Base-by-base conservation (phyloP, 163 green algal species). In the Scenedesmus sp. region DNA sequence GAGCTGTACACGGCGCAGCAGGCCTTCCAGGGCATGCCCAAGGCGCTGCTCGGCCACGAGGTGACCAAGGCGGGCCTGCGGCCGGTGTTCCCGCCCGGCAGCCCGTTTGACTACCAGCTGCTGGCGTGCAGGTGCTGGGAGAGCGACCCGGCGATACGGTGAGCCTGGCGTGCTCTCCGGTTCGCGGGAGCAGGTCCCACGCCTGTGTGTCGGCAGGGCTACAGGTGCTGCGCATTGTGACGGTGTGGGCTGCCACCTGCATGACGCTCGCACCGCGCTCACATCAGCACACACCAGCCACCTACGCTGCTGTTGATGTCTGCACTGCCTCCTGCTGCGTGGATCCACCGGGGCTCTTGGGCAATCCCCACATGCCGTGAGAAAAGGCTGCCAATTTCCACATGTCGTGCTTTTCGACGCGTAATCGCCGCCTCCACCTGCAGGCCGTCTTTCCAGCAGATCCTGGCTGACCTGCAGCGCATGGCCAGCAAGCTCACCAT, bases 101-200 rank as follows among this genome's bases (percentile, higher is more conserved):
- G 81, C 5, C 91, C 92, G 16, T 94, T 95, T 56, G 90, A 94
- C 35, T 94, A 90, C 88, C 86, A 93, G 88, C 82, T 94, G 86
- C 89, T 95, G 68, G 93, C 91, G 9, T 94, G 89, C 85, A 90
- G 91, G 82, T 95, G 93, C 93, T 95, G 93, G 93, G 93, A 94
- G 89, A 93, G 83, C 68, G 93, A 95, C 82, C 65, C 88, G 0
- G 83, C 81, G 10, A 92, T 92, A 72, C 72, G 87, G 87, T 91
- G 76, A 46, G 85, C 30, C 20, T 61, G 13, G 15, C 22, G 22
- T 12, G 16, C 70, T 20, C 61, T n/a, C 61, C 26, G 70, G n/a
- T n/a, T n/a, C n/a, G n/a, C n/a, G n/a, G n/a, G n/a, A n/a, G n/a
- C n/a, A n/a, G n/a, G n/a, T n/a, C n/a, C n/a, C n/a, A n/a, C n/a